Conservation (phyloP, 495 filamentous ascomycete genomes). For the Daldinia vernicosa region DNA sequence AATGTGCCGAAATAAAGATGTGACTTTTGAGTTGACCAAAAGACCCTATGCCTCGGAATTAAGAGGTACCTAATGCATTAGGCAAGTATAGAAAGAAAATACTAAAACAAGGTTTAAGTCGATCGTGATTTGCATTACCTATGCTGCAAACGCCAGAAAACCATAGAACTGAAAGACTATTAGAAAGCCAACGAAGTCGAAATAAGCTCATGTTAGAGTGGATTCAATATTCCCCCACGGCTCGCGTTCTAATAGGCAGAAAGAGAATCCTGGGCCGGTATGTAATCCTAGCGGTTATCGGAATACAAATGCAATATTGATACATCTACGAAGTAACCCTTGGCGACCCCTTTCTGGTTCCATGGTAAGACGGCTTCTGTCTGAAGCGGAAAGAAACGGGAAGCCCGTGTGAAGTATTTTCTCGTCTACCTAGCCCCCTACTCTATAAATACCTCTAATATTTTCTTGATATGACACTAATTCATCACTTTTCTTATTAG, state of each 20-base stretch:
- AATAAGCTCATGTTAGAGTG: constrained; percentile 27
- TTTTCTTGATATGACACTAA: too few species aligned
- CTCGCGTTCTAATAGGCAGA: background rate
- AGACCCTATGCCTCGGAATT: background rate
- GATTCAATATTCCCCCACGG: constrained; percentile 12
- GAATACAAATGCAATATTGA: background rate
- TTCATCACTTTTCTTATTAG: too few species aligned
- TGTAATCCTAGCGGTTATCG: constrained; percentile 7
- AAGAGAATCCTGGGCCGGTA: background rate
- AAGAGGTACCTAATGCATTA: background rate
- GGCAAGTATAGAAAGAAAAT: background rate
- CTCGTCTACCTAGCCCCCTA: background rate
- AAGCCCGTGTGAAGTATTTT: background rate
- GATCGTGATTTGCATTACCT: background rate
- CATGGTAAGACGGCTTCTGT: background rate
- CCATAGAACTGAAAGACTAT: background rate
- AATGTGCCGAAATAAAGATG: background rate
- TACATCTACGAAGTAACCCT: background rate
- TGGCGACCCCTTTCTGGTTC: background rate
- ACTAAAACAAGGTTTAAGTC: background rate
- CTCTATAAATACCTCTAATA: background rate
- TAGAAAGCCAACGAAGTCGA: constrained; percentile 9
- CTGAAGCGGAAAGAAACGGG: background rate
- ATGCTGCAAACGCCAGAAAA: background rate
- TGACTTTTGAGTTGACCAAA: background rate